phyloP scores from a whole-genome alignment of 2,329 filamentous ascomycete species.

The Ilyonectria mors-panacis region DNA sequence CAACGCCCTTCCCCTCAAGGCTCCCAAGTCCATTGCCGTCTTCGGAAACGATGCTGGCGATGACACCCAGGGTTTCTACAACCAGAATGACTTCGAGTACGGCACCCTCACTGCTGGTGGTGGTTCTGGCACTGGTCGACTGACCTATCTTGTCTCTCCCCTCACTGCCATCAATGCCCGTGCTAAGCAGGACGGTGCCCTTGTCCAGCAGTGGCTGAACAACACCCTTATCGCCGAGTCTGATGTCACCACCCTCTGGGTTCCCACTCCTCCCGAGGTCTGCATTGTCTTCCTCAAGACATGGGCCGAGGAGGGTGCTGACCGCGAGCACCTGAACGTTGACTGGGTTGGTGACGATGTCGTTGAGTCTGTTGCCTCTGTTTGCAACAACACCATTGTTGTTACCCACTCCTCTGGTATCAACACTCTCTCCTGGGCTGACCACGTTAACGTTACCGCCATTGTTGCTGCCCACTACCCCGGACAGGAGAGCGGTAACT shows the following conservation, averaged over 20 bases:
- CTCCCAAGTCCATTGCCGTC: constrained; percentile 70
- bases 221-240: constrained; percentile 58
- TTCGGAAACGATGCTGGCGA: constrained; percentile 66
- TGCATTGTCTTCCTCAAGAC: constrained; percentile 78
- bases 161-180: constrained; percentile 60
- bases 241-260: constrained; percentile 62
- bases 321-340: constrained; percentile 66
- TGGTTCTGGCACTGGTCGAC: constrained; percentile 61
- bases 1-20: constrained; percentile 71
- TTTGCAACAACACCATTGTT: constrained; percentile 75
- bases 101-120: constrained; percentile 72
- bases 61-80: constrained; percentile 75
- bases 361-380: constrained; percentile 73
- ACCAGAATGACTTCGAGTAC: constrained; percentile 74
- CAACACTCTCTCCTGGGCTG: constrained; percentile 77
- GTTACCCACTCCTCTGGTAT: constrained; percentile 79
- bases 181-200: constrained; percentile 62
- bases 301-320: constrained; percentile 76
- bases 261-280: constrained; percentile 69
- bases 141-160: constrained; percentile 55
- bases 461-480: constrained; percentile 79
- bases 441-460: constrained; percentile 76
- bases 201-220: constrained; percentile 63
- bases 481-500: constrained; percentile 79
- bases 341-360: constrained; percentile 74